A percentile compares a stretch with the other conserved stretches of the same genome.
These are phyloP conservation scores for Pythium rishiriense DNA, from an alignment of 352 stramenopile species.

Conservation along the genomic window DNA sequence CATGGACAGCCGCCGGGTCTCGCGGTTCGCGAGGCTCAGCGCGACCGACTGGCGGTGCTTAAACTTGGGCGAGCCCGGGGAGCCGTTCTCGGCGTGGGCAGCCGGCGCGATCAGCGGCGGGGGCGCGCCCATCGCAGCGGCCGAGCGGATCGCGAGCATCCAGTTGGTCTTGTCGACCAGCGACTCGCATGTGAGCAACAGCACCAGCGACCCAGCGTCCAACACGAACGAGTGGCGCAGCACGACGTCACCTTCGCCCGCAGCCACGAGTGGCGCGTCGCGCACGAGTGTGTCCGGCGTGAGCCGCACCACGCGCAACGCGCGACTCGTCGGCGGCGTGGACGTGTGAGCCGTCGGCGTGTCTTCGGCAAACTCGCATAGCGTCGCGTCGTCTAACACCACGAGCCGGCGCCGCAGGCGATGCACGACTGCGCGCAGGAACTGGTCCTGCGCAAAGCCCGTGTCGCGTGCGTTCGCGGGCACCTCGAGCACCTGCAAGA, in stretches of 20 bases:
- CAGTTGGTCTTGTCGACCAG: constrained; percentile 49
- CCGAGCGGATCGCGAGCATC: constrained; percentile 38
- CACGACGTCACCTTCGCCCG: constrained; percentile 27
- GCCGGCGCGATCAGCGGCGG: constrained; percentile 10
- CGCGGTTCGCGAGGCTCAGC: constrained; percentile 12
- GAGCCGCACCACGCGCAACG: neutral
- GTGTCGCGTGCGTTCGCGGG: neutral
- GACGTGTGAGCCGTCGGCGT: neutral
- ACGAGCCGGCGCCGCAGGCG: constrained; percentile 13
- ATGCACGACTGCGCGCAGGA: constrained; percentile 17
- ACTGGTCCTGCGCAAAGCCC: constrained; percentile 20
- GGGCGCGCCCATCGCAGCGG: constrained; percentile 8
- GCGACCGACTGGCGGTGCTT: constrained; percentile 19
- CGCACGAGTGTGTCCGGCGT: neutral
- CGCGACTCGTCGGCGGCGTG: neutral
- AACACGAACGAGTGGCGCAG: constrained; percentile 47
- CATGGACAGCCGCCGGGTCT: constrained; percentile 7
- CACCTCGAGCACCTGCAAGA: constrained; percentile 11
- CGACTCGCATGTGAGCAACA: constrained; percentile 46
- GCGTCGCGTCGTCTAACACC: constrained; percentile 8
- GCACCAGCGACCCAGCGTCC: neutral
- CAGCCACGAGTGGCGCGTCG: constrained; percentile 2
- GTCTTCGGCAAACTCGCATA: constrained; percentile 13
- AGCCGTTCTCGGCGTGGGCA: constrained; percentile 17
- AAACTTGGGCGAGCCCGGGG: constrained; percentile 14